Evolutionary conservation across 2,329 filamentous ascomycete species (phyloP), one percentile per base, ranked within the genome.

Genomic region (Didymella arachidicola): DNA sequence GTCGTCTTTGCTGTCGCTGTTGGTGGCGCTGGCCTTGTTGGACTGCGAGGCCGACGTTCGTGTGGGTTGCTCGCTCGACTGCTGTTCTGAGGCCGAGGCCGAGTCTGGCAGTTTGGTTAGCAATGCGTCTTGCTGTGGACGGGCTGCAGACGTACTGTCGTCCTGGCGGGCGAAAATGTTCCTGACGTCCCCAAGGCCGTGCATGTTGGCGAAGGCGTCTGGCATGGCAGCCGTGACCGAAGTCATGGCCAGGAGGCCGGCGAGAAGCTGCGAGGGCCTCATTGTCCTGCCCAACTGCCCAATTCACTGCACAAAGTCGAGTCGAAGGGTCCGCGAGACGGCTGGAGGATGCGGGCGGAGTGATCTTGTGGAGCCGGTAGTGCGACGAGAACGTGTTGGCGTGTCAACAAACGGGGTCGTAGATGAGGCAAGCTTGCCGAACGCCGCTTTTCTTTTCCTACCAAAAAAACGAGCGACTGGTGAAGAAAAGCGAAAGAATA

Each of bases 181-280:
- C 53, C 69, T 70, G 42, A 71, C 68, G 14, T 70, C 65, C 11
- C 52, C 64, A 26, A 75, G 53, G 19, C 68, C 72, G 50, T 72
- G 63, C 12, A 72, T 62, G 53, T 70, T 68, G 61, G 71, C 72
- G 46, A 76, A 74, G 18, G 67, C 65, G 53, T 75, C 69, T 19
- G 72, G 67, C 54, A 73, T 71, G 39, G 76, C 75, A 12, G 70
- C 68, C 25, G 75, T 68, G 25, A 72, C 66, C 18, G 75, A 76
- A 42, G 75, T 76, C 61, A 78, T 64, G 60, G 76, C 73, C 64
- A 77, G 57, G 25, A 72, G 66, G 62, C 73, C 72, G 57, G 73
- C 74, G 61, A 78, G 68, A 54, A 78, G 59, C 69, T 78, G 76
- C 43, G 73, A 69, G 18, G 75, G 73, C 69, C 72, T 73, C 76